Percentiles rank a stretch among this genome's conserved stretches.
These are phyloP conservation scores for Taiwanofungus camphoratus DNA, from an alignment of 1,284 basidiomycete species.

Conservation along the genomic window DNA sequence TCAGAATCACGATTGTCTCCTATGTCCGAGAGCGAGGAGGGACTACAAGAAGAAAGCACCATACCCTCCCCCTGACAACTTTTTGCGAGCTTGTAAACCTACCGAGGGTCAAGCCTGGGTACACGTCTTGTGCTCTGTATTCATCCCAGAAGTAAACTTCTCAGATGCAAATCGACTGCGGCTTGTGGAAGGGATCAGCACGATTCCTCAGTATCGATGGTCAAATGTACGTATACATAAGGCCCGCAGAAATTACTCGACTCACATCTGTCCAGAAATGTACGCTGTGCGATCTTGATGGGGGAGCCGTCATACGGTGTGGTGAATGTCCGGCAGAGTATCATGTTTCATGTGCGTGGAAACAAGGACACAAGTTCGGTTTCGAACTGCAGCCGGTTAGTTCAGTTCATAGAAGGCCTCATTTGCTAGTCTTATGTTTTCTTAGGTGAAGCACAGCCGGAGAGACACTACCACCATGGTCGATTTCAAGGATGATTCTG, in stretches of 20 bases:
- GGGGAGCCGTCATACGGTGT: conserved; percentile 83
- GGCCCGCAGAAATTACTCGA: too few relatives aligned
- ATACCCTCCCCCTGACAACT: conserved; percentile 52
- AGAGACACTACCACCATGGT: conserved; percentile 60
- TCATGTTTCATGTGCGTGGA: conserved; percentile 91
- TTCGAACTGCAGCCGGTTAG: conserved; percentile 85
- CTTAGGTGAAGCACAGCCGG: conserved; percentile 68
- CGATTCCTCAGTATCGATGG: conserved; percentile 63
- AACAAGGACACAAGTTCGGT: conserved; percentile 74
- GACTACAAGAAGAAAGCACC: conserved; percentile 43
- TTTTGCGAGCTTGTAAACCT: conserved; percentile 84
- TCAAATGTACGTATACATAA: conserved; percentile 54
- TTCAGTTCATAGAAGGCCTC: conserved; percentile 4
- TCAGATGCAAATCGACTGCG: conserved; percentile 69
- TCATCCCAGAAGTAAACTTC: conserved; percentile 79
- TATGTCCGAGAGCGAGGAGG: conserved; percentile 58
- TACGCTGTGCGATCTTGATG: conserved; percentile 56
- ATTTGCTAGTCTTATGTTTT: conserved; percentile 9
- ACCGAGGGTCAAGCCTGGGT: conserved; percentile 94
- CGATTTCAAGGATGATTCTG: conserved; percentile 84
- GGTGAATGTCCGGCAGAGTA: conserved; percentile 76
- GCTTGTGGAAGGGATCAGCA: conserved; percentile 83
- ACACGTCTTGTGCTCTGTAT: conserved; percentile 87
- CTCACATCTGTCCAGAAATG: conserved; percentile 39
- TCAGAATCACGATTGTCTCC: conserved; percentile 67